Evolutionary conservation across 106 monocot genomes (phyloP).

Genomic region (Dioscorea alata): DNA sequence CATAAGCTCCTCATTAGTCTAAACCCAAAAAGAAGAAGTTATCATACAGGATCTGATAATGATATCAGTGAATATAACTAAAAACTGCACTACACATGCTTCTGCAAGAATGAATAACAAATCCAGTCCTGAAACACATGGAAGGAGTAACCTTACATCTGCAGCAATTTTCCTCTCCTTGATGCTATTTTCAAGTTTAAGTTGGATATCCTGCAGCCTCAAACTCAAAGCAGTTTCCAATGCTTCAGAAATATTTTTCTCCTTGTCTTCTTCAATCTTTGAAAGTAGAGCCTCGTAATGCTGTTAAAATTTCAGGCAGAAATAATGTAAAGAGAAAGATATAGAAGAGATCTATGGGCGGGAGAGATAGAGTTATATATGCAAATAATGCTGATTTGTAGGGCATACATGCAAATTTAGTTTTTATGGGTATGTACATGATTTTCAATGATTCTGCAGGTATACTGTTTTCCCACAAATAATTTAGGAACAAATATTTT

Average conservation of each 20-base stretch:
- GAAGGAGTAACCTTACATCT: constrained; percentile 32
- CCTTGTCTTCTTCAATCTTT: constrained; percentile 51
- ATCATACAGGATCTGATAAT: constrained; percentile 1
- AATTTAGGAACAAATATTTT: neutral
- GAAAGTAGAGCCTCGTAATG: constrained; percentile 74
- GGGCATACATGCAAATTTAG: no score
- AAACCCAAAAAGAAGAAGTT: neutral
- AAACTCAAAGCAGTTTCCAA: constrained; percentile 52
- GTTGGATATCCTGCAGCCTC: constrained; percentile 58
- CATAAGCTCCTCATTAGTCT: constrained; percentile 76
- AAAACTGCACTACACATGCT: neutral
- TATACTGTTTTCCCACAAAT: no score
- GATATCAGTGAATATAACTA: neutral
- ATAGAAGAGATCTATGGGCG: no score
- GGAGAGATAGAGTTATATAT: no score
- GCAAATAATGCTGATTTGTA: no score
- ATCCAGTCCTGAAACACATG: neutral
- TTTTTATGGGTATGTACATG: no score
- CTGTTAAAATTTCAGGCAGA: constrained; percentile 23
- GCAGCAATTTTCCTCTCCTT: constrained; percentile 52
- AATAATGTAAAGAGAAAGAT: neutral
- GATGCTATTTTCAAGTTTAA: constrained; percentile 47
- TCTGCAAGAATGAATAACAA: neutral
- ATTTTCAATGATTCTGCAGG: no score
- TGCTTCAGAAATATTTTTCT: constrained; percentile 56